phyloP scores from a whole-genome alignment of 495 filamentous ascomycete genomes.

The Xylaria sp. region DNA sequence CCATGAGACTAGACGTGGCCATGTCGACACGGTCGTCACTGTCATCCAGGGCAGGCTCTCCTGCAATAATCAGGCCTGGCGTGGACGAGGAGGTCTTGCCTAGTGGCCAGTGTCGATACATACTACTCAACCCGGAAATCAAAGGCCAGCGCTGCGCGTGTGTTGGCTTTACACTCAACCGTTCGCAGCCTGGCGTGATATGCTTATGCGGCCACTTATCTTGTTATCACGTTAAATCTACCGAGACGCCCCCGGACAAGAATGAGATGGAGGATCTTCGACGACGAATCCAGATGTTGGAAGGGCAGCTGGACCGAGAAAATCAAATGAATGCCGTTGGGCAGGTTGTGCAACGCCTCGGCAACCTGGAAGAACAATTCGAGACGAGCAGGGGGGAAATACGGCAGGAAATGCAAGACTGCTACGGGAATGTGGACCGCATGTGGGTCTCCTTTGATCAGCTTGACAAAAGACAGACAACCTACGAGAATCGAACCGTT shows the following conservation, averaged over 20 bases:
- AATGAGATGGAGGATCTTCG: conserved; percentile 56
- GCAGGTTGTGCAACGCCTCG: conserved; percentile 50
- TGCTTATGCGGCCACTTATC: conserved; percentile 64
- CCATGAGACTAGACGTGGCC: conserved; percentile 10
- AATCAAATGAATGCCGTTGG: conserved; percentile 45
- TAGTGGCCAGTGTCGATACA: conserved; percentile 62
- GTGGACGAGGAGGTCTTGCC: conserved; percentile 54
- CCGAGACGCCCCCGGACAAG: conserved; percentile 46
- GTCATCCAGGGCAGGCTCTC: conserved; percentile 31
- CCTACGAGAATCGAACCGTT: conserved; percentile 55
- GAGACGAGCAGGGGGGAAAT: conserved; percentile 58
- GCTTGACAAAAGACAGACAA: conserved; percentile 49
- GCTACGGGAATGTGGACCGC: conserved; percentile 58
- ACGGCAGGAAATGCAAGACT: conserved; percentile 55
- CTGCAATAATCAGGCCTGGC: conserved; percentile 11
- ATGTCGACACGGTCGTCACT: conserved; percentile 38
- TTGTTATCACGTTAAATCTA: conserved; percentile 58
- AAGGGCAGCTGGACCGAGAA: conserved; percentile 54
- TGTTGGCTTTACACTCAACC: conserved; percentile 60
- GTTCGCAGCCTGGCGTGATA: conserved; percentile 54
- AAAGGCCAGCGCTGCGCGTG: conserved; percentile 63
- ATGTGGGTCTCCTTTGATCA: conserved; percentile 57
- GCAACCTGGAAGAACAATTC: conserved; percentile 57
- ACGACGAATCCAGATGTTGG: conserved; percentile 53
- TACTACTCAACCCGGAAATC: conserved; percentile 59